Conservation (phyloP, 2,329 filamentous ascomycete species). For the Xylariaceae sp. region DNA sequence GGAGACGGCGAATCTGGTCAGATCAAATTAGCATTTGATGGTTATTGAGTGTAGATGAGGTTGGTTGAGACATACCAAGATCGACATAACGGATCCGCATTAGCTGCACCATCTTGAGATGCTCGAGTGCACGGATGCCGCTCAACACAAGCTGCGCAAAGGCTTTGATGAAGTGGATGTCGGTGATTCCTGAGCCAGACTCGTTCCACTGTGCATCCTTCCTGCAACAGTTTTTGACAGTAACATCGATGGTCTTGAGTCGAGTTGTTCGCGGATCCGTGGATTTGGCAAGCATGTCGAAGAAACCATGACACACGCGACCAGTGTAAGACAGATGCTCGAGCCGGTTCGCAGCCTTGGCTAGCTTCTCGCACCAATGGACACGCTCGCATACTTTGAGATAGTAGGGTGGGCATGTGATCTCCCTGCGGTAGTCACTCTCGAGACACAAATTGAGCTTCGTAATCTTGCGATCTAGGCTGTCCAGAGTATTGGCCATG, state of each 20-base stretch:
- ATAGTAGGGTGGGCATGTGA: slow-evolving; percentile 56
- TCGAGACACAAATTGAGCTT: slow-evolving; percentile 67
- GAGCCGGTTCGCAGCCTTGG: slow-evolving; percentile 55
- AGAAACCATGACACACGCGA: slow-evolving; percentile 66
- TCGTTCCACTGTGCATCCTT: slow-evolving; percentile 53
- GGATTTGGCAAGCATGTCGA: slow-evolving; percentile 52
- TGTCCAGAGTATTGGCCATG: slow-evolving; percentile 60
- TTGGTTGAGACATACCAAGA: slow-evolving; percentile 46
- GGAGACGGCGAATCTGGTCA: slow-evolving; percentile 62
- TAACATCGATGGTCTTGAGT: slow-evolving; percentile 65
- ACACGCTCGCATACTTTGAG: slow-evolving; percentile 54
- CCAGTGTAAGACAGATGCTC: slow-evolving; percentile 71
- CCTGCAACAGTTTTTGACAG: slow-evolving; percentile 71
- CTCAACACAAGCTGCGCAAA: slow-evolving; percentile 67
- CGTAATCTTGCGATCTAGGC: slow-evolving; percentile 54
- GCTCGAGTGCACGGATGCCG: slow-evolving; percentile 57
- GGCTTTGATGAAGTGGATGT: slow-evolving; percentile 66
- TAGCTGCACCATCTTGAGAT: slow-evolving; percentile 56
- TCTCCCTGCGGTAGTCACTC: slow-evolving; percentile 65
- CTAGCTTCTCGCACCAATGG: slow-evolving; percentile 64
- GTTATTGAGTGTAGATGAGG: neutral
- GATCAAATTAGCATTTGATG: slow-evolving; percentile 10
- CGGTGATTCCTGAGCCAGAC: slow-evolving; percentile 65
- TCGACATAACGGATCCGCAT: slow-evolving; percentile 73
- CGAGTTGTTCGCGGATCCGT: slow-evolving; percentile 45